Evolutionary conservation across 495 filamentous ascomycete genomes (phyloP), one percentile per base, ranked within the genome.

Genomic region (Hyaloscypha bicolor): DNA sequence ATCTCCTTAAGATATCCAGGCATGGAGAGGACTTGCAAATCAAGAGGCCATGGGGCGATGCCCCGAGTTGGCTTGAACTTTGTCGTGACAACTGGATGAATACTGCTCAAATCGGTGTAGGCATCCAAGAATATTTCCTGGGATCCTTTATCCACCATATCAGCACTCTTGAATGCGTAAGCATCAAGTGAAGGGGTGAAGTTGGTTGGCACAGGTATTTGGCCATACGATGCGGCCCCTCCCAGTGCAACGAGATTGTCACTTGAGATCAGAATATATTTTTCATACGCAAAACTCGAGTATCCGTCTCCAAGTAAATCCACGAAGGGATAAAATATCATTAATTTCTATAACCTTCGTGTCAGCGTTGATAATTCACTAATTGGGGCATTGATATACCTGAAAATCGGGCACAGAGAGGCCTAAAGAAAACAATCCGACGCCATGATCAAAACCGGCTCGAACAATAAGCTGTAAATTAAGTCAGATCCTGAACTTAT

Each of bases 291-390:
- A 45, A 71, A 71, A n/a, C 65, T 62, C 9, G 69, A 71, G 51
- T 71, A 71, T 2, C 69, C 69, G 53, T 71, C 69, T 16, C 65
- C 69, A 11, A 71, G 65, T 9, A 68, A 29, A 55, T 71, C 69
- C 14, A 71, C 61, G 51, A 71, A 71, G 2, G 69, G 69, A 51
- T 68, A 71, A 9, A 29, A 39, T n/a, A 71, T 62, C 33, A 65
- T 55, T 30, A 68, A 2, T 32, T 42, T 51, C 64, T 67, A 16
- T 60, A 56, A 53, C 56, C 6, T 48, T 55, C 8, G 14, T 29
- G 21, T 55, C 5, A 55, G 53, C 53, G 19, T 55, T n/a, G 51
- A 53, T 53, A 5, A 14, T 16, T 14, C 42, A 37, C 33, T 35
- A 21, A 57, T 30, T 19, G 0, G 9, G 33, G 16, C 12, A 19